Percentiles rank a stretch among this genome's conserved stretches.
Evolutionary conservation across 306 rosid genomes (phyloP).

Genomic region (Inga laurina): DNA sequence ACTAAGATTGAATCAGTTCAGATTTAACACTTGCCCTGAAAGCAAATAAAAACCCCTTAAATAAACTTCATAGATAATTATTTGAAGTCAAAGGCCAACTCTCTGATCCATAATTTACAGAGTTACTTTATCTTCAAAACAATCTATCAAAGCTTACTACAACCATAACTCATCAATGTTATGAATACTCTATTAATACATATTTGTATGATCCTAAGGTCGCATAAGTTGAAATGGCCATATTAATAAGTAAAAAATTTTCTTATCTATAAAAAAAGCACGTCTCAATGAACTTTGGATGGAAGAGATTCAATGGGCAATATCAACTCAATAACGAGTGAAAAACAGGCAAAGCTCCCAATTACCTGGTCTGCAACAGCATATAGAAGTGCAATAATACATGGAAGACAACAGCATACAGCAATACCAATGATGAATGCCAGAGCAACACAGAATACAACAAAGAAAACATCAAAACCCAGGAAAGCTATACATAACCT

Average conservation of each 20-base stretch:
- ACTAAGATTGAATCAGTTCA: slow-evolving; percentile 18
- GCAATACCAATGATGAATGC: slow-evolving; percentile 94
- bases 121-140: background rate
- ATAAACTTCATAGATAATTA: background rate
- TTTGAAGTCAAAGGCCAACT: background rate
- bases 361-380: slow-evolving; percentile 97
- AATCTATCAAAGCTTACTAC: background rate
- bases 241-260: background rate
- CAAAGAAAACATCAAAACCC: slow-evolving; percentile 98
- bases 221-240: background rate
- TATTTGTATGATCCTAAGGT: background rate
- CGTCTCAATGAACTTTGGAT: slow-evolving; percentile 5
- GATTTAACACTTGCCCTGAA: slow-evolving; percentile 6
- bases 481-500: slow-evolving; percentile 95
- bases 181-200: background rate
- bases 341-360: slow-evolving; percentile 14
- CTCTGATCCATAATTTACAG: background rate
- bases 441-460: slow-evolving; percentile 95
- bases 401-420: slow-evolving; percentile 97
- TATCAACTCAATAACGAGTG: background rate
- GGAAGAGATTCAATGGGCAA: background rate
- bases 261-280: slow-evolving; percentile 16
- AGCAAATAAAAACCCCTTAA: background rate
- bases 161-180: background rate
- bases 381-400: slow-evolving; percentile 84